phyloP scores from a whole-genome alignment of 495 filamentous ascomycete species.

The Xylaria scruposa region DNA sequence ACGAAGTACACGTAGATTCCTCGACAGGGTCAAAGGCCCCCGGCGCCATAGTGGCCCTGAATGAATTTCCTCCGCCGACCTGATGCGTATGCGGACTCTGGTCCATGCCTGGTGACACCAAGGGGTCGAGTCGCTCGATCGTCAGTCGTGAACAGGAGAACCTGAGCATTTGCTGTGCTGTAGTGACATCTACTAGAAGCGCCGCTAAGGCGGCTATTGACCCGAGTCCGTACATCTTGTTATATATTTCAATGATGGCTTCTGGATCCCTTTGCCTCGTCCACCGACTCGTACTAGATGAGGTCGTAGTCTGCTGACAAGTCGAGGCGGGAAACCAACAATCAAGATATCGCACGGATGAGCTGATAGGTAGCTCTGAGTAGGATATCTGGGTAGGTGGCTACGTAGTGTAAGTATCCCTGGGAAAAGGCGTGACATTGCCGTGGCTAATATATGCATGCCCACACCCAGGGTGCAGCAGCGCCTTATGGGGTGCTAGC shows the following conservation, averaged over 20 bases:
- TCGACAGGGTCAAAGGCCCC: slow-evolving; percentile 34
- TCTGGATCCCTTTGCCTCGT: neutral
- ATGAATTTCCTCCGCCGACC: slow-evolving; percentile 49
- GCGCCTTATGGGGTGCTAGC: too few relatives aligned
- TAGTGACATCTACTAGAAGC: slow-evolving; percentile 46
- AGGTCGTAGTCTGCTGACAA: neutral
- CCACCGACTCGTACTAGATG: neutral
- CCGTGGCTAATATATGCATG: neutral
- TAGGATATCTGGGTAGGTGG: neutral
- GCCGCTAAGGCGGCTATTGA: slow-evolving; percentile 48
- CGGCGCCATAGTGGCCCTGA: slow-evolving; percentile 41
- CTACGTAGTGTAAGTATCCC: neutral
- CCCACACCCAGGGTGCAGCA: too few relatives aligned
- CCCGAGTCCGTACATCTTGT: slow-evolving; percentile 54
- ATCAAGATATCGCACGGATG: neutral
- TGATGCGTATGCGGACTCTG: slow-evolving; percentile 50
- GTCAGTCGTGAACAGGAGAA: slow-evolving; percentile 37
- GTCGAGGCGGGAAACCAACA: neutral
- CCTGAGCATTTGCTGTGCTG: slow-evolving; percentile 55
- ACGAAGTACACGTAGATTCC: slow-evolving; percentile 43
- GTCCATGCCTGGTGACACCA: slow-evolving; percentile 36
- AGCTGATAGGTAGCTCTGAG: neutral
- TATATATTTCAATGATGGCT: neutral
- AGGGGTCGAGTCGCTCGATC: slow-evolving; percentile 37
- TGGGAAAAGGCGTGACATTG: neutral